Conservation (phyloP, 2,329 filamentous ascomycete species). For the Microdochium nivale region DNA sequence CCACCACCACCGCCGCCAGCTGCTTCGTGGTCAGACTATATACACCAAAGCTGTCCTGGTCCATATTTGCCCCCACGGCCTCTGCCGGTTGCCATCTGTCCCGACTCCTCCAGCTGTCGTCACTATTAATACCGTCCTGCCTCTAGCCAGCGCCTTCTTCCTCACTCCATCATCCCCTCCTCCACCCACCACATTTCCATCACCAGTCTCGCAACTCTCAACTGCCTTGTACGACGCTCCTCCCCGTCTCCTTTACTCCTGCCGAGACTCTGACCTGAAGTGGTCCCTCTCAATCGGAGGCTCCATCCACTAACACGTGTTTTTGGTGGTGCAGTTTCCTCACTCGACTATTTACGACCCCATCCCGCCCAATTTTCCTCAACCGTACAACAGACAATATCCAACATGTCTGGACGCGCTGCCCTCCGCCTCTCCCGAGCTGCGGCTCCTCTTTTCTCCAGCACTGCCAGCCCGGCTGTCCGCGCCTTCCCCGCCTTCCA, state of each 20-base stretch:
- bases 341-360: not conserved
- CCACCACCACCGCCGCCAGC: not conserved
- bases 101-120: not conserved
- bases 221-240: not conserved
- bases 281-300: too few species aligned
- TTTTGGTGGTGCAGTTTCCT: too few species aligned
- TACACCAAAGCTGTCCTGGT: not conserved
- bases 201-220: not conserved
- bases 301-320: not conserved
- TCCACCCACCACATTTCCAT: not conserved
- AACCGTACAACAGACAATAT: not conserved
- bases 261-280: too few species aligned
- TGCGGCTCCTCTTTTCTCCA: conserved; percentile 18
- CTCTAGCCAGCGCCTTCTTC: not conserved
- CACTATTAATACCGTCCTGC: not conserved
- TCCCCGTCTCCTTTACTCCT: too few species aligned
- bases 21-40: not conserved
- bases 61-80: not conserved
- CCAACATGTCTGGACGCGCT: conserved; percentile 21
- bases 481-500: conserved; percentile 17
- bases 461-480: conserved; percentile 9
- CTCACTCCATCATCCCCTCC: not conserved
- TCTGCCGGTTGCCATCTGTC: not conserved
- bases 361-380: not conserved
- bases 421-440: conserved; percentile 19